Evolutionary conservation across 306 rosid genomes (phyloP), one percentile per base, ranked within the genome.

Genomic region (Trifolium subterraneum): DNA sequence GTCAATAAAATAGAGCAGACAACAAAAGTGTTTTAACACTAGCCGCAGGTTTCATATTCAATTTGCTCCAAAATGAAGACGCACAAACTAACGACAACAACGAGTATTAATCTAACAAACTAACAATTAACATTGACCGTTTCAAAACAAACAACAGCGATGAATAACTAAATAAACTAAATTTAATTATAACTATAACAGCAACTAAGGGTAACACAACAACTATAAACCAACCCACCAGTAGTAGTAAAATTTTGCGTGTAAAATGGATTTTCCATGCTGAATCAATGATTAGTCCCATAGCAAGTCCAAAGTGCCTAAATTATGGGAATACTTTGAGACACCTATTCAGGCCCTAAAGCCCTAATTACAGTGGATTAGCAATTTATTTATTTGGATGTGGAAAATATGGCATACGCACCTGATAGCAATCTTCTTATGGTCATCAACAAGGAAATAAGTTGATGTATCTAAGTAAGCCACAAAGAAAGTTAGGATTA

Each of bases 391-490:
- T 47, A n/a, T 48, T 16, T 15, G 20, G 63, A 23, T 56, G 63
- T 22, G 13, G 63, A 56, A 61, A 39, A 3, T 18, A 25, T 22
- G 45, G 1, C 47, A 45, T 56, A 23, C 36, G 3, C 76, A 90
- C 98, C 97, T 90, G 23, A 73, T 31, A 62, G 93, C 98, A 51
- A 93, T 93, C 83, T 88, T 87, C 82, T 75, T 88, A 81, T 87
- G 96, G 70, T 91, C 89, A 67, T 87, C 87, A 27, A 87, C 90
- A 1, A 89, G 83, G 80, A 89, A 96, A 75, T 91, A 91, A 45
- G 98, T 91, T 74, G 90, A 72, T 55, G 71, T 84, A 67, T 93
- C 98, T 80, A 93, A 78, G 82, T 93, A 89, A n/a, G 98, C 91
- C 68, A 93, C 91, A 36, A 91, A 93, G 79, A 93, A 93, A 71